A percentile compares a stretch with the other conserved stretches of the same genome.
These are phyloP conservation scores for Pinus albicaulis DNA, from an alignment of 75 land plant species.

Conservation along the genomic window DNA sequence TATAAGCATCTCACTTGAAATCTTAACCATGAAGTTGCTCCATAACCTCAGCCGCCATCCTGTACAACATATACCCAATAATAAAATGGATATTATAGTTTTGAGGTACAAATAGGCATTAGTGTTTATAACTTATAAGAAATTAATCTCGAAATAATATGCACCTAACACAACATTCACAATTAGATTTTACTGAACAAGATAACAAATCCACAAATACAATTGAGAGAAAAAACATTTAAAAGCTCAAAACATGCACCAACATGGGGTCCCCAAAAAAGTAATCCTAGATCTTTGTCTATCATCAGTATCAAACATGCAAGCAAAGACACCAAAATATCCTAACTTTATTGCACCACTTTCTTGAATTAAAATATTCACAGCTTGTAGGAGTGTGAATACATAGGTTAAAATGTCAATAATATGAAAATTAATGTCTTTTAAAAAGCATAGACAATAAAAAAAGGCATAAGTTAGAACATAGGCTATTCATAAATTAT, in stretches of 20 bases:
- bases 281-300: slow-evolving; percentile 92
- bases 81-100: neutral
- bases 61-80: slow-evolving; percentile 10
- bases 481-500: too few relatives aligned
- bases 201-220: too few relatives aligned
- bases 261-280: slow-evolving; percentile 98
- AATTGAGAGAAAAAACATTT: neutral
- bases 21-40: slow-evolving; percentile 93
- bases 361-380: slow-evolving; percentile 83
- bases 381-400: slow-evolving; percentile 59
- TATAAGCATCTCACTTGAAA: slow-evolving; percentile 60
- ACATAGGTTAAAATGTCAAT: neutral
- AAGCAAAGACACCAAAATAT: slow-evolving; percentile 97
- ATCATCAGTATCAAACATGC: slow-evolving; percentile 98
- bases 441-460: neutral
- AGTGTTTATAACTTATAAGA: neutral
- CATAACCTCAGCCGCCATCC: slow-evolving; percentile 98
- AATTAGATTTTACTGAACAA: neutral
- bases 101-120: neutral
- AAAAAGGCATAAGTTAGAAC: neutral
- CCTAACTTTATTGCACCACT: slow-evolving; percentile 87
- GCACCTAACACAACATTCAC: neutral
- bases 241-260: slow-evolving; percentile 36
- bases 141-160: neutral
- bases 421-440: neutral